These are phyloP conservation scores for Aegilops bicornis DNA, from an alignment of 176 grass and related monocot genomes.

Conservation along the genomic window DNA sequence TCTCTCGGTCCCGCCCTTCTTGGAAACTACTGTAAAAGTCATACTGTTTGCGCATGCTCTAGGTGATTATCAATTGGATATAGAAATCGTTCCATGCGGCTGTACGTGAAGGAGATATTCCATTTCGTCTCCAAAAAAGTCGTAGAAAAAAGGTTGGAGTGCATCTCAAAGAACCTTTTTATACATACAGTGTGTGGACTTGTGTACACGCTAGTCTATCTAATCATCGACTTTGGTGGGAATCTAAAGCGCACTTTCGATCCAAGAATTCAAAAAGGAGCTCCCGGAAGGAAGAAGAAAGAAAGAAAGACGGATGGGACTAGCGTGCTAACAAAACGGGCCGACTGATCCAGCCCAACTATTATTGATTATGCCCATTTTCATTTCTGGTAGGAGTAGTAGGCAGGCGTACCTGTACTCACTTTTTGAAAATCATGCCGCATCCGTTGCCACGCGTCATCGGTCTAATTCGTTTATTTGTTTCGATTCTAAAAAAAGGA, in stretches of 20 bases:
- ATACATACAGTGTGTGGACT: background rate
- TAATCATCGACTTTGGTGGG: background rate
- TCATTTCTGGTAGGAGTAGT: background rate
- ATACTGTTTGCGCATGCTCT: background rate
- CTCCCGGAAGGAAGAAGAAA: background rate
- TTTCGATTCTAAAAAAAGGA: no score
- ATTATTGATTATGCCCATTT: background rate
- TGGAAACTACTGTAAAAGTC: background rate
- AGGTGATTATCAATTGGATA: background rate
- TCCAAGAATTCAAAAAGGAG: background rate
- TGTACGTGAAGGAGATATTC: background rate
- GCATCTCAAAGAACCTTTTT: background rate
- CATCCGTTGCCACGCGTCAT: background rate
- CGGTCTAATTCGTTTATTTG: background rate
- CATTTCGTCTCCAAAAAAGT: background rate
- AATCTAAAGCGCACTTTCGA: background rate
- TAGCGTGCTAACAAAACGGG: background rate
- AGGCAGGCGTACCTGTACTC: background rate
- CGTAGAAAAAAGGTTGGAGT: background rate
- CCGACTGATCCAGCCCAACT: background rate
- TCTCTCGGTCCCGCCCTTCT: background rate
- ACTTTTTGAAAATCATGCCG: background rate
- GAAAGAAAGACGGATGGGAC: background rate
- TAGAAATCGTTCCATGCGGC: background rate
- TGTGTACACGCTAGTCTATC: background rate